Percentiles rank a stretch among this genome's conserved stretches.
These are phyloP conservation scores for Lepidium sativum DNA, from an alignment of 345 rosid species.

Conservation along the genomic window DNA sequence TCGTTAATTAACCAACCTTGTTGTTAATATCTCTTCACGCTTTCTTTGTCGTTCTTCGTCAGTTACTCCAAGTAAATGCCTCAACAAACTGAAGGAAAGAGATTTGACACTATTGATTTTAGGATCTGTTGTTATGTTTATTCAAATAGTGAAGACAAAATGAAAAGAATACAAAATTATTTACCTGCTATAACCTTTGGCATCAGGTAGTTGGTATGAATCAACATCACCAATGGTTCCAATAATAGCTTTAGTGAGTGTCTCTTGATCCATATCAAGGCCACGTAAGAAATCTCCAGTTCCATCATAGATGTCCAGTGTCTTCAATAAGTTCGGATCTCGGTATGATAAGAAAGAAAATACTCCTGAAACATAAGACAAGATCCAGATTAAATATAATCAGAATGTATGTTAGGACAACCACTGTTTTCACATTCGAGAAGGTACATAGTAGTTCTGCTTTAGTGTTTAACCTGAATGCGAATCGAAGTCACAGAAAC, in stretches of 20 bases:
- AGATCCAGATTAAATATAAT: neutral
- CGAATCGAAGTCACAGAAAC: slow-evolving; percentile 88
- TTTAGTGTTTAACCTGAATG: slow-evolving; percentile 56
- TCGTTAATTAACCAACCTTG: slow-evolving; percentile 59
- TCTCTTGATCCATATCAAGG: slow-evolving; percentile 74
- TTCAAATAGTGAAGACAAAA: neutral
- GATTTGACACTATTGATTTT: neutral
- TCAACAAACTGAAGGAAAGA: slow-evolving; percentile 39
- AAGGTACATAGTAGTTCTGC: neutral
- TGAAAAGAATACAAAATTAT: neutral
- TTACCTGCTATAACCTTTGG: slow-evolving; percentile 97
- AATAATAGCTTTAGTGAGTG: slow-evolving; percentile 84
- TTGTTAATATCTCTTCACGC: slow-evolving; percentile 81
- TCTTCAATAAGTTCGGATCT: slow-evolving; percentile 87
- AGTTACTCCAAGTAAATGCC: slow-evolving; percentile 66
- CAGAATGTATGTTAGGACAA: neutral
- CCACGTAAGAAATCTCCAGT: slow-evolving; percentile 78
- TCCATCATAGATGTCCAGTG: slow-evolving; percentile 79
- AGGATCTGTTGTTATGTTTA: neutral
- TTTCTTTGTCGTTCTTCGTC: slow-evolving; percentile 83
- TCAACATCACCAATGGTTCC: slow-evolving; percentile 96
- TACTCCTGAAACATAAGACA: slow-evolving; percentile 42
- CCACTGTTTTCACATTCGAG: neutral
- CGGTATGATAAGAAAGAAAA: slow-evolving; percentile 85
- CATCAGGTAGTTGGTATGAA: slow-evolving; percentile 94